Evolutionary conservation across 352 stramenopile species (phyloP).

Genomic region (Aphanomyces stellatus): DNA sequence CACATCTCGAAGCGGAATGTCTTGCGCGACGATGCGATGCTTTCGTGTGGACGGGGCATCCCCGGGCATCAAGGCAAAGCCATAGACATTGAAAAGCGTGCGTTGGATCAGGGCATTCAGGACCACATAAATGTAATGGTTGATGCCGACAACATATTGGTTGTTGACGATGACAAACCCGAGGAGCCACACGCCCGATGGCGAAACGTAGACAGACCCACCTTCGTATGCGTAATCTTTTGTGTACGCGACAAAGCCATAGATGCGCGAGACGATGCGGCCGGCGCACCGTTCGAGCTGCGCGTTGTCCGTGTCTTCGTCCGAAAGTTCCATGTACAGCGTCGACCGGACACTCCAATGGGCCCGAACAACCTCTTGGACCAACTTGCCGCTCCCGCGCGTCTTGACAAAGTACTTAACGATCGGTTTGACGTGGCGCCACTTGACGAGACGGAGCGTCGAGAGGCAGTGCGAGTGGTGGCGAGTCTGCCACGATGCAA

Average conservation of each 20-base stretch:
- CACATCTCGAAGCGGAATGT: neutral
- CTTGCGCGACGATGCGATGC: neutral
- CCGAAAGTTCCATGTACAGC: neutral
- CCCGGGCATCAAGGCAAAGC: neutral
- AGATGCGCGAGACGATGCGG: neutral
- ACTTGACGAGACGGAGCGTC: neutral
- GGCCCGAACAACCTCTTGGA: neutral
- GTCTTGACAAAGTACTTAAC: neutral
- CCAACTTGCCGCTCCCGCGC: neutral
- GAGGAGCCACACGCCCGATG: slow-evolving; percentile 2
- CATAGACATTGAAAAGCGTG: neutral
- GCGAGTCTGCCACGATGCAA: too few relatives aligned
- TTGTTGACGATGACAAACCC: neutral
- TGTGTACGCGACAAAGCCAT: neutral
- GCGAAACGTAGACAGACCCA: neutral
- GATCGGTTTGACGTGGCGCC: neutral
- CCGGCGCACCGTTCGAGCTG: neutral
- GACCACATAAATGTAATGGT: neutral
- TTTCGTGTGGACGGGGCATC: neutral
- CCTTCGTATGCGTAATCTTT: neutral
- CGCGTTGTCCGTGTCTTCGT: neutral
- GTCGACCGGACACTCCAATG: neutral
- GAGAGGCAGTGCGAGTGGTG: neutral
- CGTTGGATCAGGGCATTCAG: neutral
- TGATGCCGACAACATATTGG: neutral